Base-by-base conservation (phyloP, 2,329 filamentous ascomycete species). In the Fusarium longipes region DNA sequence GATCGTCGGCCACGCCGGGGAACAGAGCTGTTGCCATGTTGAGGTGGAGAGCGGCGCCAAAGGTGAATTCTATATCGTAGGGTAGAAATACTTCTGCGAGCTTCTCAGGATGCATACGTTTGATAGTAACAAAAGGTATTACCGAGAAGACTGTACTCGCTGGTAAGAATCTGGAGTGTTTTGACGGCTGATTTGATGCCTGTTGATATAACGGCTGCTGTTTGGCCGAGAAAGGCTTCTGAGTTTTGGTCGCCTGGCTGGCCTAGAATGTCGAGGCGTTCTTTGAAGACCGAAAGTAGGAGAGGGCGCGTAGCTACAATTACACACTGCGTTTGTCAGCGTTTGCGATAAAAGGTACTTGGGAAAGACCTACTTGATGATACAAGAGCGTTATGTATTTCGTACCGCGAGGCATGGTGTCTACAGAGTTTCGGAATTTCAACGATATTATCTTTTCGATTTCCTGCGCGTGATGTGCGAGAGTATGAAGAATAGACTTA, bases 151-250 rank as follows among this genome's bases (percentile, higher is more conserved):
- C 76, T 74, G 7, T 79, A 73, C 22, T 79, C 78, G 17, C 73
- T 73, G 0, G 73, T 74, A 1, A 82, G 54, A 1, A 82, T 80
- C 38, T 80, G 77, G 0, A 81, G 65, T 0, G 77, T 78, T 45
- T 81, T 82, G 5, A 73, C 68, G 0, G 80, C 79, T 0, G 79
- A 82, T 32, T 81, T 81, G 20, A 81, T 81, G 6, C 80, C 78
- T 0, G 76, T 79, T 0, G 75, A 77, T 9, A 81, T 79, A 0
- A 81, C 54, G 0, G 77, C 65, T 14, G 74, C 77, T 2, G 78
- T 80, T 3, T 73, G 74, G 3, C 68, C 68, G 0, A 80, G 60
- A 30, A 81, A 77, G 0, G 54, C 74, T 10, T 77, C 72, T 32
- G 76, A 77, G 27, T 79, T 73, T 25, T 78, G 74, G 4, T 47